A percentile compares a stretch with the other conserved stretches of the same genome.
These are phyloP conservation scores for Zasmidium citrigriseum DNA, from an alignment of 2,329 filamentous ascomycete species.

Conservation along the genomic window DNA sequence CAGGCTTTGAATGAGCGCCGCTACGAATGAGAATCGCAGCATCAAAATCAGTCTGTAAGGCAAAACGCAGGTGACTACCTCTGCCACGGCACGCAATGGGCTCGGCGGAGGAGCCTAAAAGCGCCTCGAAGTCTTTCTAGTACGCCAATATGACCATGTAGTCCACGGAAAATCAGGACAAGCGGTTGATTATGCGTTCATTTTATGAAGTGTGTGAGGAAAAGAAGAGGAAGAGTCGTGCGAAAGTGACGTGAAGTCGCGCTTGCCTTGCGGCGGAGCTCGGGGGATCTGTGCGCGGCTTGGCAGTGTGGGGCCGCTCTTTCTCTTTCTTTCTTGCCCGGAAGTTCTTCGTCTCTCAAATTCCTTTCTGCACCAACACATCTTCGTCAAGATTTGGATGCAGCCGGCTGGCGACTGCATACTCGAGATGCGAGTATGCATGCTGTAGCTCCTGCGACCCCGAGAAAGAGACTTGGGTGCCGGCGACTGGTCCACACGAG, in stretches of 20 bases:
- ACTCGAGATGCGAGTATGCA: no score
- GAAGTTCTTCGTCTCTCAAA: neutral
- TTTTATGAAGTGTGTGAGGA: constrained; percentile 27
- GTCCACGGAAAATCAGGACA: constrained; percentile 23
- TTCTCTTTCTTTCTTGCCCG: neutral
- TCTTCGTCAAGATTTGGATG: no score
- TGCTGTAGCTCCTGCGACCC: no score
- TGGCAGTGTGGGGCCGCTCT: neutral
- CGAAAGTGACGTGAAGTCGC: neutral
- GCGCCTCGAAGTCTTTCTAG: constrained; percentile 26
- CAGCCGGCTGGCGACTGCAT: no score
- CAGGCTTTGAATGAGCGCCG: no score
- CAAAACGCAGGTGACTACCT: constrained; percentile 30
- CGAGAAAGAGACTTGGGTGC: neutral
- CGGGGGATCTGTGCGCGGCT: constrained; percentile 2
- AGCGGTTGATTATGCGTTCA: constrained; percentile 34
- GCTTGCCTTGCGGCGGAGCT: neutral
- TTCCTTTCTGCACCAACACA: neutral
- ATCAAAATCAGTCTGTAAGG: constrained; percentile 20
- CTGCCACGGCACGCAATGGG: constrained; percentile 20
- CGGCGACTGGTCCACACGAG: neutral
- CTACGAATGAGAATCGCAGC: no score
- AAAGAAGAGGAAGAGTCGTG: constrained; percentile 10
- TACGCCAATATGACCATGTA: constrained; percentile 34
- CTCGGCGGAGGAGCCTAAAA: constrained; percentile 29